phyloP scores from a whole-genome alignment of 169 alveolate genomes.

The Plasmodium knowlesi region DNA sequence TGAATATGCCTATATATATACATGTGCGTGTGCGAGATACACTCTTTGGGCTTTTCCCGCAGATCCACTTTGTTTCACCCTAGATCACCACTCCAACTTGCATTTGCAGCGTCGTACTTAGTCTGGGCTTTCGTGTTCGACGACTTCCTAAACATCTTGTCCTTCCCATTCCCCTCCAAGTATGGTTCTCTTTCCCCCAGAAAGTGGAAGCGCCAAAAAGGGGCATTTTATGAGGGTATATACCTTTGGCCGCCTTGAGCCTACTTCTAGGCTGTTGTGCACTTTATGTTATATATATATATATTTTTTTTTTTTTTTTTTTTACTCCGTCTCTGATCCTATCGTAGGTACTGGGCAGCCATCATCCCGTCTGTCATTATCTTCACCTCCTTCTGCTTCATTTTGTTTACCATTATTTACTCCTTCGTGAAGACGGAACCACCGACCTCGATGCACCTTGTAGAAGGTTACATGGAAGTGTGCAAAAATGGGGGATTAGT shows the following conservation, averaged over 20 bases:
- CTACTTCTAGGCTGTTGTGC: background rate
- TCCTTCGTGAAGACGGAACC: slow-evolving; percentile 66
- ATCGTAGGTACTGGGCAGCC: slow-evolving; percentile 71
- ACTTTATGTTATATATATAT: too few relatives aligned
- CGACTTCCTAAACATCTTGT: slow-evolving; percentile 15
- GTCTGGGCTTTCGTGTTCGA: slow-evolving; percentile 69
- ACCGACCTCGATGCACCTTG: slow-evolving; percentile 24
- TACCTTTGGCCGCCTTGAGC: background rate
- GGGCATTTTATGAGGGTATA: background rate
- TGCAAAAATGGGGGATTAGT: background rate
- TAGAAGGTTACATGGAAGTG: slow-evolving; percentile 26
- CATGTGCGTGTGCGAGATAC: background rate
- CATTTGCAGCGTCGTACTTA: slow-evolving; percentile 23
- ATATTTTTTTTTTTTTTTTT: background rate
- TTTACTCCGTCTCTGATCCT: background rate
- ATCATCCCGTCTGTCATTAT: slow-evolving; percentile 41
- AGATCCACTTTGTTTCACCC: background rate
- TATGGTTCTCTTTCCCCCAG: background rate
- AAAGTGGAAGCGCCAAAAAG: background rate
- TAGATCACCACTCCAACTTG: background rate
- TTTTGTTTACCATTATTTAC: slow-evolving; percentile 36
- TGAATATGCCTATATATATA: background rate
- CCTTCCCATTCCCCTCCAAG: slow-evolving; percentile 72
- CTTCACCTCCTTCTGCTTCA: slow-evolving; percentile 29
- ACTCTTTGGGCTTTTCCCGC: background rate